Percentiles rank a stretch among this genome's conserved stretches.
Conservation (phyloP, 1,284 basidiomycete genomes). For the Trichosporon asahii region DNA sequence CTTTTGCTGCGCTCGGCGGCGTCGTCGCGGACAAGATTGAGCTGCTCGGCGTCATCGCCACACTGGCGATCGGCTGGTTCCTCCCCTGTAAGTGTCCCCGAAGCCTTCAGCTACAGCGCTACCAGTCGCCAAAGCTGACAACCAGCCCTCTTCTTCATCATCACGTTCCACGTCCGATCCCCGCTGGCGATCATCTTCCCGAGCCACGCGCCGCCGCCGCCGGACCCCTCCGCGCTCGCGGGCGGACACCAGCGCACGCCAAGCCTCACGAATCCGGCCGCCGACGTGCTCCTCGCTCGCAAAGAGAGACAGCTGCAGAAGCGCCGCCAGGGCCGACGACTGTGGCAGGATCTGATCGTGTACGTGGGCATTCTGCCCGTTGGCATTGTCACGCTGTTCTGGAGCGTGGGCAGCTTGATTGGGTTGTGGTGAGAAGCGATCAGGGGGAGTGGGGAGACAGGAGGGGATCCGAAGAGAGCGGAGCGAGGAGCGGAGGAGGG, state of each 20-base stretch:
- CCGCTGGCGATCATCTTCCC: conserved; percentile 52
- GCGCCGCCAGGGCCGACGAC: conserved; percentile 45
- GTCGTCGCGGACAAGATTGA: conserved; percentile 46
- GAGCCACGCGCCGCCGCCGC: conserved; percentile 17
- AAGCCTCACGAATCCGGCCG: conserved; percentile 40
- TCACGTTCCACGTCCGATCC: conserved; percentile 52
- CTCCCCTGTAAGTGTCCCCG: conserved; percentile 51
- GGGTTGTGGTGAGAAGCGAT: conserved; percentile 38
- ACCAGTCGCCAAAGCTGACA: too few species aligned
- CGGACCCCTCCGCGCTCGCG: not conserved
- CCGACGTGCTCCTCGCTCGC: conserved; percentile 49
- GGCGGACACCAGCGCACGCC: conserved; percentile 30
- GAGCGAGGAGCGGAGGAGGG: too few species aligned
- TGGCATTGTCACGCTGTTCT: conserved; percentile 40
- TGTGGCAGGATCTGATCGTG: conserved; percentile 54
- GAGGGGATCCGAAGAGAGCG: too few species aligned
- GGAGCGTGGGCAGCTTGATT: conserved; percentile 45
- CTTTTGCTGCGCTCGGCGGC: conserved; percentile 43
- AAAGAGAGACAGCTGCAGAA: conserved; percentile 53
- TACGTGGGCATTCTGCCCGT: conserved; percentile 52
- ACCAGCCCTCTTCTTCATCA: conserved; percentile 52
- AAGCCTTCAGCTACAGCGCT: too few species aligned
- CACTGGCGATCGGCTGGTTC: conserved; percentile 49
- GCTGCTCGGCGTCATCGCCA: conserved; percentile 44
- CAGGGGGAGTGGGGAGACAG: too few species aligned